A percentile compares a stretch with the other conserved stretches of the same genome.
Evolutionary conservation across 306 rosid genomes (phyloP).

Genomic region (Nissolia schottii): DNA sequence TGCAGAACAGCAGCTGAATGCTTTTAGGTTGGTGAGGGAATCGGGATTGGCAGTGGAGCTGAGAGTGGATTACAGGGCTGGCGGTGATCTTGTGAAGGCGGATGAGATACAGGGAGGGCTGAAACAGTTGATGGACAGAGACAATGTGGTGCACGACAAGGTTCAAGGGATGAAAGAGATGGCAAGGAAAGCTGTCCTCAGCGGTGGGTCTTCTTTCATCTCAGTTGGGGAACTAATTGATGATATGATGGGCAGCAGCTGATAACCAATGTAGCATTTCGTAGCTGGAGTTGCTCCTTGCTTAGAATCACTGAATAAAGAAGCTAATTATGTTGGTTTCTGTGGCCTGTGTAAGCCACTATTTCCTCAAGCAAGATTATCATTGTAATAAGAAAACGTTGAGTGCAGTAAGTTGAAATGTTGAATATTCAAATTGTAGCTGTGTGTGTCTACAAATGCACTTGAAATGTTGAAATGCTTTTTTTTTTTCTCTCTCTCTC

Average conservation of each 20-base stretch:
- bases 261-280: neutral
- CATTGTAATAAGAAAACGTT: neutral
- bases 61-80: conserved; percentile 37
- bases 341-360: neutral
- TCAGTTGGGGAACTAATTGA: conserved; percentile 26
- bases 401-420: neutral
- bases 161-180: conserved; percentile 44
- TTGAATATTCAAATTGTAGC: neutral
- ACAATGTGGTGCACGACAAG: conserved; percentile 31
- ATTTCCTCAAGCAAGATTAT: neutral
- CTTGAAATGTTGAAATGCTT: too few relatives aligned
- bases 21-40: conserved; percentile 48
- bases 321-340: neutral
- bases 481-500: too few relatives aligned
- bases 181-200: conserved; percentile 40
- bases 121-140: conserved; percentile 36
- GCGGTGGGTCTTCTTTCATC: conserved; percentile 44
- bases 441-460: neutral
- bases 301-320: neutral
- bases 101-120: conserved; percentile 47
- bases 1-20: conserved; percentile 66
- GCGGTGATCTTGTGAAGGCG: conserved; percentile 42
- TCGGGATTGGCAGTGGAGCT: conserved; percentile 36
- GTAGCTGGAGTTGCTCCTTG: neutral
- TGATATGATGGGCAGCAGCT: conserved; percentile 24